Evolutionary conservation across 176 grass and related monocot species (phyloP), one percentile per base, ranked within the genome.

Genomic region (Aegilops speltoides): DNA sequence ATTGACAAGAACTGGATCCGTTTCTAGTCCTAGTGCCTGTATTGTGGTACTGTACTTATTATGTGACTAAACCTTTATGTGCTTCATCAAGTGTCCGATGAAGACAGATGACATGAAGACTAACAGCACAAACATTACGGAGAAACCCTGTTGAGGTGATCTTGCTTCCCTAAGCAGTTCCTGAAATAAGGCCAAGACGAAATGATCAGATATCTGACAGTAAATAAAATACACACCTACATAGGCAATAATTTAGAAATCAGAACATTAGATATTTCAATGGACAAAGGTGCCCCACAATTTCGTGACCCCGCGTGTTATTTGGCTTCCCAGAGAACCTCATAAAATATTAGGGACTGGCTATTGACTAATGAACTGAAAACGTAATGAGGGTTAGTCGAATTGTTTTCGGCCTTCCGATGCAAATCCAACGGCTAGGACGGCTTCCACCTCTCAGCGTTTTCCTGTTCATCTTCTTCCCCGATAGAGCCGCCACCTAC

Each of bases 41-140:
- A 7, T 28, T n/a, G 23, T 15, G 13, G 14, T 33, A 28, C 61
- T 9, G 14, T 33, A 28, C 61, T 12, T 68, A 50, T 76, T 60
- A 63, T 63, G 7, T 41, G 1, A 29, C 69, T 91, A 91, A 54
- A 85, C 77, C 37, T 85, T 91, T 36, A 80, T 79, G 54, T 85
- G 85, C 61, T 90, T 98, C 79, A 87, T 79, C 75, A 91, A 75
- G 82, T 91, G 92, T 33, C 96, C 93, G 76, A 94, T 54, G 69
- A 89, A 70, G 10, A 96, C 67, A 59, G 88, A 88, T 84, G 93
- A 90, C 74, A 94, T 65, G 72, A 93, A 92, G 34, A 96, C 83
- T 31, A 94, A 41, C 41, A 94, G 24, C 56, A 94, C 77, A 81
- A 94, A 93, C 61, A 82, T 74, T 23, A 87, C 67, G 13, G 92